These are phyloP conservation scores for Ceratocystis albifundus DNA, from an alignment of 2,329 filamentous ascomycete genomes.

Conservation along the genomic window DNA sequence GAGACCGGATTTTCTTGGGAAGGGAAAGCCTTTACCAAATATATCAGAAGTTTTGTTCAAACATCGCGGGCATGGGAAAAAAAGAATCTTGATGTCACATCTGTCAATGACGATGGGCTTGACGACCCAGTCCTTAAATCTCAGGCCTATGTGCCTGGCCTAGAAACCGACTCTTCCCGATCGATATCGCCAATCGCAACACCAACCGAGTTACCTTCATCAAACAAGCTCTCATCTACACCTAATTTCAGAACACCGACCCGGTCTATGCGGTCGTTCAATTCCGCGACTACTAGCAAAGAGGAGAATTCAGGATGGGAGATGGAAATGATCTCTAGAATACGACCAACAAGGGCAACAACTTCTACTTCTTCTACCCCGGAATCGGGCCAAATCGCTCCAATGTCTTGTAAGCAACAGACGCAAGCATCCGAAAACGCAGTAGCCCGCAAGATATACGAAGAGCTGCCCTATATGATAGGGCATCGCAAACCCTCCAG, in stretches of 20 bases:
- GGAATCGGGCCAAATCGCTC: neutral
- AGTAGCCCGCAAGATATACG: slow-evolving; percentile 9
- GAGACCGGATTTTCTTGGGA: slow-evolving; percentile 35
- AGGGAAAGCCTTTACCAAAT: slow-evolving; percentile 38
- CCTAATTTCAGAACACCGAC: neutral
- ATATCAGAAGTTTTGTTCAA: slow-evolving; percentile 31
- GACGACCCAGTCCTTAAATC: slow-evolving; percentile 13
- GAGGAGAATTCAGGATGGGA: neutral
- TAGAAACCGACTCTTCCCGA: neutral
- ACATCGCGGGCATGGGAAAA: slow-evolving; percentile 18
- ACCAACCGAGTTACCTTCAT: neutral
- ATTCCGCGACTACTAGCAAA: neutral
- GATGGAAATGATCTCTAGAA: neutral
- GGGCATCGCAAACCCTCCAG: neutral
- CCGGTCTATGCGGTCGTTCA: neutral
- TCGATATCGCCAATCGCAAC: neutral
- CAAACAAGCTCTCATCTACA: neutral
- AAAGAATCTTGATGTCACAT: slow-evolving; percentile 25
- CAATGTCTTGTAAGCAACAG: neutral
- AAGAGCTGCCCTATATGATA: slow-evolving; percentile 13
- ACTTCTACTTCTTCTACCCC: neutral
- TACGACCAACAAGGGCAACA: neutral
- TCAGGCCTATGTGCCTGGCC: neutral
- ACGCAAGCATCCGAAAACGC: neutral
- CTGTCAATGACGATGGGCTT: slow-evolving; percentile 26